A percentile compares a stretch with the other conserved stretches of the same genome.
These are phyloP conservation scores for Neurospora cerealis DNA, from an alignment of 495 filamentous ascomycete species.

Conservation along the genomic window DNA sequence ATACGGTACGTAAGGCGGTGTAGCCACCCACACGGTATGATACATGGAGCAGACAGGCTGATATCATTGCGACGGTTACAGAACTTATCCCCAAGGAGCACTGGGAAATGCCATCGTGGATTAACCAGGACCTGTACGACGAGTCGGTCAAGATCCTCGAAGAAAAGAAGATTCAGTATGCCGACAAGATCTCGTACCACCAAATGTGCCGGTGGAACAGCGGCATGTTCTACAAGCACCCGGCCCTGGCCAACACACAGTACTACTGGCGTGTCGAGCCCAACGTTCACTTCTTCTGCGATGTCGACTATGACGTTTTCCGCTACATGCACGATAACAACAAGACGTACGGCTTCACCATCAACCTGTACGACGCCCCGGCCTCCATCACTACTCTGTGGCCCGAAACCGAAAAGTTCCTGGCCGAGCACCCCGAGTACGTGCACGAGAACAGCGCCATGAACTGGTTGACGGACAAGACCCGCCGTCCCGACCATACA, in stretches of 20 bases:
- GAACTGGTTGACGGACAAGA: constrained; percentile 74
- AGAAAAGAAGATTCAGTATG: constrained; percentile 84
- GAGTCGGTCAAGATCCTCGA: constrained; percentile 77
- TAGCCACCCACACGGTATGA: not conserved
- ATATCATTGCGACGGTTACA: constrained; percentile 19
- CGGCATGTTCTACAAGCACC: constrained; percentile 95
- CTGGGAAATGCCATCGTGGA: constrained; percentile 89
- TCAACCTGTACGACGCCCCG: constrained; percentile 91
- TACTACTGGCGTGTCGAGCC: constrained; percentile 99
- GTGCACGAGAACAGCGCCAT: constrained; percentile 75
- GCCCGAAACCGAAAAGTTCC: constrained; percentile 86
- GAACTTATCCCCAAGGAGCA: constrained; percentile 88
- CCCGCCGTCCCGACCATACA: constrained; percentile 70
- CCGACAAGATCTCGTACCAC: constrained; percentile 80
- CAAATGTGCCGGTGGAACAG: constrained; percentile 99
- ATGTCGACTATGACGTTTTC: constrained; percentile 98
- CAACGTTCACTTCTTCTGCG: constrained; percentile 98
- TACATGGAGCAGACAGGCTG: not conserved
- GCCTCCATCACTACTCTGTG: constrained; percentile 80
- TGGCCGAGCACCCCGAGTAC: constrained; percentile 75
- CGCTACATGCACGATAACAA: constrained; percentile 95
- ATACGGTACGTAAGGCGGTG: constrained; percentile 53
- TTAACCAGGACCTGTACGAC: constrained; percentile 72
- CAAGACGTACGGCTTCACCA: constrained; percentile 98
- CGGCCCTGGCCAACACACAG: constrained; percentile 65